These are phyloP conservation scores for Moniliella sp. DNA, from an alignment of 1,284 basidiomycete genomes.

Conservation along the genomic window DNA sequence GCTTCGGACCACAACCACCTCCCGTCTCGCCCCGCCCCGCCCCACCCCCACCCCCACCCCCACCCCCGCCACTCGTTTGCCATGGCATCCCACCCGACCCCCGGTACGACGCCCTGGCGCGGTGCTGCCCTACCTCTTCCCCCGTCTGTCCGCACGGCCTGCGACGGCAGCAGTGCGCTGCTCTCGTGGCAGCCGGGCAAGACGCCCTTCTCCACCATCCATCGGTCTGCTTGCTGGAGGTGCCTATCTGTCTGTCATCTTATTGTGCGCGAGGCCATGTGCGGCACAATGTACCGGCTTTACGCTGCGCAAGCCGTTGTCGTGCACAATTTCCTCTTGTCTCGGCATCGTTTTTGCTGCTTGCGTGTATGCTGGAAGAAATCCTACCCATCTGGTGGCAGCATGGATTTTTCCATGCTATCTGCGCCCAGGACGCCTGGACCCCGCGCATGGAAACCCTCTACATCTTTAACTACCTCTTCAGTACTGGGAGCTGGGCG, in stretches of 20 bases:
- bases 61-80: no score
- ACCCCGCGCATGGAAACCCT: constrained; percentile 43
- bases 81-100: no score
- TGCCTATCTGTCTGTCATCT: constrained; percentile 69
- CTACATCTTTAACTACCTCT: constrained; percentile 49
- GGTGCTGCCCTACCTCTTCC: no score
- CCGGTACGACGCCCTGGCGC: no score
- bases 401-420: constrained; percentile 39
- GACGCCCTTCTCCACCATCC: constrained; percentile 23
- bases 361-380: constrained; percentile 65
- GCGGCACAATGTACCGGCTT: constrained; percentile 37
- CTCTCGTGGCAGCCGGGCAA: constrained; percentile 15
- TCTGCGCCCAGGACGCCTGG: constrained; percentile 61
- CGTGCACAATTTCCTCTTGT: constrained; percentile 72
- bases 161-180: constrained; percentile 3
- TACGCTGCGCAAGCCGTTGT: constrained; percentile 54
- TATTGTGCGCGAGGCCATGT: constrained; percentile 71
- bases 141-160: no score
- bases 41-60: no score
- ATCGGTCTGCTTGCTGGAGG: constrained; percentile 39
- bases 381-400: constrained; percentile 12
- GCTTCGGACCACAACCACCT: no score
- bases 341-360: constrained; percentile 56
- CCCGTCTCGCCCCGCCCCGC: no score
- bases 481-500: constrained; percentile 48